Base-by-base conservation (phyloP, 1,284 basidiomycete genomes). In the Hypsizygus ulmarius region DNA sequence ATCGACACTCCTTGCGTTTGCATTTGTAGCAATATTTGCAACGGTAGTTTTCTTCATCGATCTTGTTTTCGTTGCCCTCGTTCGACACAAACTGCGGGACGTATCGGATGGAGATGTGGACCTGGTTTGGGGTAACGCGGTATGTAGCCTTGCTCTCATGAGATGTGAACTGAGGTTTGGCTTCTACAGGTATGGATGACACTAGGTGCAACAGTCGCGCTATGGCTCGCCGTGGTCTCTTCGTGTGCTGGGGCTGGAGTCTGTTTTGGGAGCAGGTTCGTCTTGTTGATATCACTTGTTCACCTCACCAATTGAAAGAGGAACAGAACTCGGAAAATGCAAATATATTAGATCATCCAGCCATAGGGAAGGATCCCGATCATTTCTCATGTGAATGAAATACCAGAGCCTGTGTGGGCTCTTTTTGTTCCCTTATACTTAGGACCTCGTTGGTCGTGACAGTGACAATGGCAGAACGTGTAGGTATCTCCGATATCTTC, bases 111-210 rank as follows among this genome's bases (percentile, higher is more conserved):
- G 69, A 41, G 53, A 53, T 35, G 52, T 82, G 35, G 63, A 55
- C 12, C 61, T 77, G 14, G 64, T 55, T 21, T 75, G 70, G 65
- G 78, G 76, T 19, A 77, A 75, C 59, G 77, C 70, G 28, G 75
- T 78, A 59, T 49, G 74, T 72, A 25, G 30, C 42, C 12, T 34
- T 29, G 38, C 45, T 6, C 43, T 39, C 29, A 35, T 29, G 29
- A 45, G 40, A 42, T 52, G 36, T 51, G 19, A n/a, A 39, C 43
- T 53, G 29, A 15, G 21, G 43, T 45, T 25, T 46, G 32, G 28
- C 16, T 38, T 49, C 38, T 39, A 32, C 58, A 77, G 75, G 72
- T 75, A 39, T 81, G 78, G 77, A 74, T 82, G 72, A 64, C 67
- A 5, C 64, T 81, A 29, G 74, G 65, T 10, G 78, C 79, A 3